Conservation (phyloP, 2,329 filamentous ascomycete genomes). For the Xylaria sp. region DNA sequence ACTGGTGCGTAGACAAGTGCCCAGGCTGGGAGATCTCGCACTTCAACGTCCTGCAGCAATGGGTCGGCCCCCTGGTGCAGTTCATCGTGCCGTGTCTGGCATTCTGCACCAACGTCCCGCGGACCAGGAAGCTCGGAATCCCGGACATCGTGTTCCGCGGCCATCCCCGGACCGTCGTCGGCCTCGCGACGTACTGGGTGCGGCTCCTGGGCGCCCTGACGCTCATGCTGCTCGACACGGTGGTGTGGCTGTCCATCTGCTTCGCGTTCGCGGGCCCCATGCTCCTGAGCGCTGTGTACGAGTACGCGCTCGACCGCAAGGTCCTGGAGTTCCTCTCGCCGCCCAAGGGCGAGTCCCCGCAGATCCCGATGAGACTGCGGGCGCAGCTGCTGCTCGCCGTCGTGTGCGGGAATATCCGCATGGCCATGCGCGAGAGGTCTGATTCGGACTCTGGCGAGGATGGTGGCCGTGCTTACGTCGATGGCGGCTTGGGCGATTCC, state of each 20-base stretch:
- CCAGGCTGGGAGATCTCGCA: constrained; percentile 49
- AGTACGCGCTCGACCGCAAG: constrained; percentile 47
- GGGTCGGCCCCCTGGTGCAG: constrained; percentile 50
- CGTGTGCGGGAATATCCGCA: constrained; percentile 48
- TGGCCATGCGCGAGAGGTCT: constrained; percentile 42
- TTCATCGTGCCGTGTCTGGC: constrained; percentile 52
- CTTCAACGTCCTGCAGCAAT: constrained; percentile 44
- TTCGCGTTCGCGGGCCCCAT: constrained; percentile 48
- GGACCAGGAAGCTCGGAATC: constrained; percentile 47
- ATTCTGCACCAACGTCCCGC: constrained; percentile 51
- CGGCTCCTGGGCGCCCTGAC: constrained; percentile 43
- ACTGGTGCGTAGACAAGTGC: constrained; percentile 46
- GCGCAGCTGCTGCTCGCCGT: constrained; percentile 47
- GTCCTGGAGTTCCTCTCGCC: constrained; percentile 46
- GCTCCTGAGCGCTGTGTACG: constrained; percentile 47
- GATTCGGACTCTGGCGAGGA: constrained; percentile 12
- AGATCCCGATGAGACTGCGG: constrained; percentile 36
- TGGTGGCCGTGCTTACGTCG: constrained; percentile 5
- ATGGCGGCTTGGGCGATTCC: constrained; percentile 26
- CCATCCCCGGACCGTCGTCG: constrained; percentile 64
- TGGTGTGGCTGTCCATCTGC: constrained; percentile 46
- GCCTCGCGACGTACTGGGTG: constrained; percentile 45
- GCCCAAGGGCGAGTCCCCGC: constrained; percentile 33
- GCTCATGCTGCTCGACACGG: constrained; percentile 43
- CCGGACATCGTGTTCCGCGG: constrained; percentile 65